Conservation (phyloP, 345 rosid species). For the Moricandia moricandioides region DNA sequence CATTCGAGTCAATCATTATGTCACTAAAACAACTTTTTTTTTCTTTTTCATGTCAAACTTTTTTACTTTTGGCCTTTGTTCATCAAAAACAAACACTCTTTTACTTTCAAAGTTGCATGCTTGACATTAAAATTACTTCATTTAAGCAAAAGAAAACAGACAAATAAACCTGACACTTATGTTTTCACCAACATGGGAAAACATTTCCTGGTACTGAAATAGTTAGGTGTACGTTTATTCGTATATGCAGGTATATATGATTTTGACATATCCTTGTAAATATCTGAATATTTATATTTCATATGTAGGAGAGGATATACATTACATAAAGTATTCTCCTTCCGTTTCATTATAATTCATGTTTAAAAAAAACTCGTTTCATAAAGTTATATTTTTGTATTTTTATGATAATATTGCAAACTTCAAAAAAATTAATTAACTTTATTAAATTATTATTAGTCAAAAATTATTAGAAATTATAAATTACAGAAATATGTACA, state of each 20-base stretch:
- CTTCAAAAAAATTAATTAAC: too few relatives aligned
- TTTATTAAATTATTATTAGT: too few relatives aligned
- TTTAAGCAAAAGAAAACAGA: background rate
- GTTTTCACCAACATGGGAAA: background rate
- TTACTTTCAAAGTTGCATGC: background rate
- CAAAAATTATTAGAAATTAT: too few relatives aligned
- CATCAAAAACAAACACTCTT: background rate
- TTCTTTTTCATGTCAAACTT: slow-evolving; percentile 11
- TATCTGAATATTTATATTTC: background rate
- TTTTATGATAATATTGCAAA: too few relatives aligned
- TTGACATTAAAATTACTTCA: background rate
- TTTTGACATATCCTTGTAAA: background rate
- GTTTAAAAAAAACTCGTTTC: too few relatives aligned
- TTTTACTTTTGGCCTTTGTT: slow-evolving; percentile 25
- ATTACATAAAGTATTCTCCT: background rate
- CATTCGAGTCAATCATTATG: slow-evolving; percentile 24
- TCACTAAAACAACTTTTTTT: background rate
- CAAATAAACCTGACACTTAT: background rate
- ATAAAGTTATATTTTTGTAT: too few relatives aligned
- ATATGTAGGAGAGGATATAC: background rate
- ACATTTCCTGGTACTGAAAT: background rate
- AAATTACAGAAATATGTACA: too few relatives aligned
- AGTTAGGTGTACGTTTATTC: background rate
- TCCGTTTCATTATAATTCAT: too few relatives aligned
- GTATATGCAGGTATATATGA: background rate